These are phyloP conservation scores for Stylonectria norvegica DNA, from an alignment of 2,329 filamentous ascomycete genomes.

Conservation along the genomic window DNA sequence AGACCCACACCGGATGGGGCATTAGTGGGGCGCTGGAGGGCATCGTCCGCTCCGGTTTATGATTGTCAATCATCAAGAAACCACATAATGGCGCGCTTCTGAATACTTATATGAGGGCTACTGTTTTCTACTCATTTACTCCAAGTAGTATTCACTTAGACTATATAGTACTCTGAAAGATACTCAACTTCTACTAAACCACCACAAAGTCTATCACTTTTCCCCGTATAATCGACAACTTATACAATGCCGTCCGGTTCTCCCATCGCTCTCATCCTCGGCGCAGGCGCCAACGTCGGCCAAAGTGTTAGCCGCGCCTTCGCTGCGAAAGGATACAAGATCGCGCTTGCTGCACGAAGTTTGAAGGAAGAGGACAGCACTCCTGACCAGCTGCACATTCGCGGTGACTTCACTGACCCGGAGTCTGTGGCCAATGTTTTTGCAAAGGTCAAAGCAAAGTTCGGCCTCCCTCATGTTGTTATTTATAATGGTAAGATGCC, in stretches of 20 bases:
- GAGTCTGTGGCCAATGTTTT: constrained; percentile 11
- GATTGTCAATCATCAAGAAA: too few relatives aligned
- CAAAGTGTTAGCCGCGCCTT: constrained; percentile 18
- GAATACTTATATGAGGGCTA: too few relatives aligned
- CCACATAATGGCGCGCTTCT: too few relatives aligned
- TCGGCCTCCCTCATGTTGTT: constrained; percentile 18
- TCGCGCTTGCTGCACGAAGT: constrained; percentile 18
- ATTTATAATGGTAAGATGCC: constrained; percentile 20
- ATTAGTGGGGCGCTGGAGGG: too few relatives aligned
- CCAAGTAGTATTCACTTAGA: too few relatives aligned
- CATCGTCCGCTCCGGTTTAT: too few relatives aligned
- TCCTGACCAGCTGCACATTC: constrained; percentile 29
- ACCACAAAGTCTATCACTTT: too few relatives aligned
- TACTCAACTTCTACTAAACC: too few relatives aligned
- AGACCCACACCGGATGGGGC: too few relatives aligned
- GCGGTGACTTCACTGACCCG: constrained; percentile 36
- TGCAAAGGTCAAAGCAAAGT: constrained; percentile 8
- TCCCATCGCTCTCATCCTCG: constrained; percentile 22
- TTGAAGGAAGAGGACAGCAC: constrained; percentile 20
- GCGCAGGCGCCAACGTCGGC: constrained; percentile 22
- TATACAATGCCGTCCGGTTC: neutral
- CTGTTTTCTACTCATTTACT: too few relatives aligned
- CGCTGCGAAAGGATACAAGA: constrained; percentile 20
- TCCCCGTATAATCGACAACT: neutral
- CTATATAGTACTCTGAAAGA: too few relatives aligned